Base-by-base conservation (phyloP, 768 basidiomycete species). In the Suillus paluster region DNA sequence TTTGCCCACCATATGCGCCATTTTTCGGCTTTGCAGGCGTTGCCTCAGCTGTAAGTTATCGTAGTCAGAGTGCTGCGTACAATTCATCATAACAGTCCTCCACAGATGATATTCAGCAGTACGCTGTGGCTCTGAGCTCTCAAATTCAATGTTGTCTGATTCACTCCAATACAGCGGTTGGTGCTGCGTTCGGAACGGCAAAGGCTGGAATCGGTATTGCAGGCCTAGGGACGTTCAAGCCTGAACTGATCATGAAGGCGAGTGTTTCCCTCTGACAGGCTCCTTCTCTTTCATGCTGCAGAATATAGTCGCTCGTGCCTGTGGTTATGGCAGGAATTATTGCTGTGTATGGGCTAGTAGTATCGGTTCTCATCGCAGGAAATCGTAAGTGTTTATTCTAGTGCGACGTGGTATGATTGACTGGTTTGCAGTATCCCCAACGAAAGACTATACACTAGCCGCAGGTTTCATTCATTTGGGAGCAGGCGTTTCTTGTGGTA, bases 241-340 rank as follows among this genome's bases (percentile, higher is more conserved):
- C 97, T 64, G 97, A 99, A 72, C 83, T 99, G 67, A 94, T 99
- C 73, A 99, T 99, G 97, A 99, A 95, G 86, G 96, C 90, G 68
- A 61, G 75, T 52, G 55, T 41, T 34, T 21, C 27, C 27, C 38
- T 14, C 3, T 52, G 10, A 21, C 36, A 33, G 25, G 41, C 19
- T 46, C 17, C 38, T 19, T 33, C 23, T 38, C 23, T 21, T 46
- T 53, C n/a, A 44, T 50, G 45, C 25, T 27, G 41, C 19, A 64
- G 14, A 30, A 34, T 30, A 38, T 69, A 96, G 94, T 96, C 94
- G 17, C 83, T 97, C 58, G 95, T 98, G 65, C 96, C 96, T 5
- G 95, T 97, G 39, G 95, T 99, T 75, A 97, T 98, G 95, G 92
- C 94, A 61, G 95, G 96, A 79, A 97, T 97, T 75, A 96, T 97